Conservation (phyloP, 2,329 filamentous ascomycete species). For the Alternaria triticina region DNA sequence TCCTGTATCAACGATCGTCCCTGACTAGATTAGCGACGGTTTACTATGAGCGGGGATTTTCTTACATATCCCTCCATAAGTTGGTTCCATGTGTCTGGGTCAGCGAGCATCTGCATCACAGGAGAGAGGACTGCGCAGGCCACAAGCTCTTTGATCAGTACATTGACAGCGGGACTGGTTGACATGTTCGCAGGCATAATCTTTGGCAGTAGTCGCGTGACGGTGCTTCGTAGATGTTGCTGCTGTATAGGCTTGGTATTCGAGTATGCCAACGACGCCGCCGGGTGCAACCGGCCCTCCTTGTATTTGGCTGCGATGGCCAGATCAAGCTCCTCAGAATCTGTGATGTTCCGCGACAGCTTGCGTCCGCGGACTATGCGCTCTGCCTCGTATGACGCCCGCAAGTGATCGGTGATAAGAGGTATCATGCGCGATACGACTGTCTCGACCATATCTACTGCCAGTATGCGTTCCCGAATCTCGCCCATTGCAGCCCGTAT, state of each 20-base stretch:
- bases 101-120: conserved; percentile 77
- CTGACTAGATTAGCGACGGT: conserved; percentile 42
- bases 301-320: conserved; percentile 95
- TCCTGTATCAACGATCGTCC: conserved; percentile 89
- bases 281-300: conserved; percentile 85
- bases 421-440: conserved; percentile 84
- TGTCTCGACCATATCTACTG: conserved; percentile 83
- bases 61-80: conserved; percentile 81
- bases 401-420: conserved; percentile 85
- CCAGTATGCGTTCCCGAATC: conserved; percentile 73
- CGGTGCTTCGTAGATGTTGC: conserved; percentile 81
- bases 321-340: conserved; percentile 93
- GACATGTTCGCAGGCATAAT: conserved; percentile 76
- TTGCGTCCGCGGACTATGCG: conserved; percentile 84
- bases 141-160: conserved; percentile 87
- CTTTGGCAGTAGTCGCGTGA: conserved; percentile 73
- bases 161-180: conserved; percentile 79
- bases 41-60: conserved; percentile 12
- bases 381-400: conserved; percentile 90
- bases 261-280: conserved; percentile 80
- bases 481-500: conserved; percentile 75
- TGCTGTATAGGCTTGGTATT: conserved; percentile 87
- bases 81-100: conserved; percentile 98
- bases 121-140: conserved; percentile 89
- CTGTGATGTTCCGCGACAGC: conserved; percentile 86